Base-by-base conservation (phyloP, 352 stramenopile genomes). In the Phytophthora constricta region DNA sequence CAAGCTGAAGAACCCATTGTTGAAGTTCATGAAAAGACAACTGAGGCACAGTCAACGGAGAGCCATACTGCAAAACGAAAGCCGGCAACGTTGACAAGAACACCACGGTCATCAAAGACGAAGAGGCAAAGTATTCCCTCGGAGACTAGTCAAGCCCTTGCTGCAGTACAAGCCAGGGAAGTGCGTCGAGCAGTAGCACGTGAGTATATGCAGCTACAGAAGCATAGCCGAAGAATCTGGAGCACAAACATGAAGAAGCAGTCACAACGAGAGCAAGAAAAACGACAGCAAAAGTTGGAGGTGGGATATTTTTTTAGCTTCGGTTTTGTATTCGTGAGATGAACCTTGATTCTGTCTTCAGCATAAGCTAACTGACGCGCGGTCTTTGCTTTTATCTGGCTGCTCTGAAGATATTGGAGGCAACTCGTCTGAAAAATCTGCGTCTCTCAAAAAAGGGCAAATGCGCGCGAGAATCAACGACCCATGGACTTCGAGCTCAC, bases 201-300 rank as follows among this genome's bases (percentile, higher is more conserved):
- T 13, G 86, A 91, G 50, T 91, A 82, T 28, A 92, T 93, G 70
- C 48, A 79, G n/a, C 20, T 88, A 5, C 83, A 93, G 46, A 84
- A 87, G 55, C 72, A 81, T 10, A 80, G 62, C 55, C 79, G 85
- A 17, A 55, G 63, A 37, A 51, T 85, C 5, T 55, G 63, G 27
- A 72, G 61, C 39, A 67, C 60, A 22, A 81, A 84, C 42, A 34
- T 68, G 39, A 78, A 77, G 31, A 58, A 89, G 31, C 62, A 75
- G 33, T 58, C 63, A 8, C 72, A 80, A 34, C 65, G 68, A 43
- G 74, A 80, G 39, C 72, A 77, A 34, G 76, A 77, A 43, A 73
- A 77, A 27, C 68, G 70, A 16, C 54, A 77, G 5, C 66, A 86
- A n/a, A 69, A 90, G 54, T 68, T 88, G 9, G 65, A 90, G 78